Base-by-base conservation (phyloP, 345 rosid genomes). In the Sonneratia alba region DNA sequence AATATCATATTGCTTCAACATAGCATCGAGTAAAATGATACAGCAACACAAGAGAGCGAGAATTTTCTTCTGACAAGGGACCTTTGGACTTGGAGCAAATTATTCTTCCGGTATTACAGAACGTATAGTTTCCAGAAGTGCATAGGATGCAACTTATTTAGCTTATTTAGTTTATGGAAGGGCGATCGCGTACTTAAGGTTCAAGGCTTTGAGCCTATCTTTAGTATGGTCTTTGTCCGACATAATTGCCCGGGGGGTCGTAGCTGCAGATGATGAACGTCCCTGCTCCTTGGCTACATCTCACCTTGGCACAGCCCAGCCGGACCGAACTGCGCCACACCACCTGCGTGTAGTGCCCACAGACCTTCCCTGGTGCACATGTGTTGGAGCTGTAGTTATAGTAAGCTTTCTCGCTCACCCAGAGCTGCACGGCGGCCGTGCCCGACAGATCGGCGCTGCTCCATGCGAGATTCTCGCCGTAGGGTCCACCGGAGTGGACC, bases 271-370 rank as follows among this genome's bases (percentile, higher is more conserved):
- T 68, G 16, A 87, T 76, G 69, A 86, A 78, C 57, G 77, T 81
- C 59, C 83, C 84, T 55, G 89, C 90, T 45, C 19, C 78, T 48
- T 42, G 32, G 32, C 32, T 70, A 82, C 96, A 88, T 40, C 14
- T 82, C 40, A 84, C 85, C 79, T 81, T 85, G 55, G 88, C 91
- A 76, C 96, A 90, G 4, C 96, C 93, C 0, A 90, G 70, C 7
- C 80, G 75, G 65, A 75, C 81, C 1, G 91, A 78, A 53, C 74
- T 66, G 43, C 86, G 79, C 93, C 93, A 88, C 55, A 90, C 93
- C 34, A 87, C 83, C 72, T 90, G 91, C 3, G 96, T 88, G 66
- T 90, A 90, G 70, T 88, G 96, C 21, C 84, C 85, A 75, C 96
- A 90, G 42, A 70, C 77, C 37, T 78, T 51, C 6, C 81, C 83